A percentile compares a stretch with the other conserved stretches of the same genome.
phyloP scores from a whole-genome alignment of 2,329 filamentous ascomycete genomes.

The Fusarium marasasianum region DNA sequence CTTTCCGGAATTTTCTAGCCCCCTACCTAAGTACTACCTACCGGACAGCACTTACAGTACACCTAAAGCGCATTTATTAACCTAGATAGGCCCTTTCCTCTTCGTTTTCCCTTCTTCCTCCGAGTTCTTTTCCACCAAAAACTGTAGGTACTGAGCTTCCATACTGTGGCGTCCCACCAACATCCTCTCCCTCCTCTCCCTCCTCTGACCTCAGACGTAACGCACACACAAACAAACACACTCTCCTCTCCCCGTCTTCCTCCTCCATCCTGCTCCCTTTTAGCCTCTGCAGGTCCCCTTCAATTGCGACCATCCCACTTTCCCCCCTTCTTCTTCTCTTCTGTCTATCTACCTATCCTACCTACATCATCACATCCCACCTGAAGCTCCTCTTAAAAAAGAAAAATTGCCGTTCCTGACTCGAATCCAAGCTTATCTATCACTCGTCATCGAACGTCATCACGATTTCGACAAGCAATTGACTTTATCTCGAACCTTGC shows the following conservation, averaged over 20 bases:
- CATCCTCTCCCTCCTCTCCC: constrained; percentile 10
- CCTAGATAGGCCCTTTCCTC: background rate
- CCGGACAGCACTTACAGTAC: background rate
- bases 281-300: constrained; percentile 37
- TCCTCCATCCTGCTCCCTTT: constrained; percentile 26
- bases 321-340: constrained; percentile 9
- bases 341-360: constrained; percentile 8
- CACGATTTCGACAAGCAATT: constrained; percentile 14
- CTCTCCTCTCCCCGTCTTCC: constrained; percentile 13
- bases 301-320: constrained; percentile 30
- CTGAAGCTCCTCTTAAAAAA: background rate
- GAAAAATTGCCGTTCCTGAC: constrained; percentile 12
- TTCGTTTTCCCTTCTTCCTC: background rate
- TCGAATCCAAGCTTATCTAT: constrained; percentile 11
- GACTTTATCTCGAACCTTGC: constrained; percentile 11
- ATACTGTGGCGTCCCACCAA: constrained; percentile 40
- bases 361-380: constrained; percentile 7
- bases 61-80: constrained; percentile 13
- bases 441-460: constrained; percentile 20
- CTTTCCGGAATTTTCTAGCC: constrained; percentile 12
- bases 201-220: constrained; percentile 10
- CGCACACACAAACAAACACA: background rate
- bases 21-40: constrained; percentile 1
- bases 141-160: constrained; percentile 13
- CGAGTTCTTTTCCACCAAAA: constrained; percentile 8